These are phyloP conservation scores for Talaromyces thailandensis DNA, from an alignment of 495 filamentous ascomycete genomes.

Conservation along the genomic window DNA sequence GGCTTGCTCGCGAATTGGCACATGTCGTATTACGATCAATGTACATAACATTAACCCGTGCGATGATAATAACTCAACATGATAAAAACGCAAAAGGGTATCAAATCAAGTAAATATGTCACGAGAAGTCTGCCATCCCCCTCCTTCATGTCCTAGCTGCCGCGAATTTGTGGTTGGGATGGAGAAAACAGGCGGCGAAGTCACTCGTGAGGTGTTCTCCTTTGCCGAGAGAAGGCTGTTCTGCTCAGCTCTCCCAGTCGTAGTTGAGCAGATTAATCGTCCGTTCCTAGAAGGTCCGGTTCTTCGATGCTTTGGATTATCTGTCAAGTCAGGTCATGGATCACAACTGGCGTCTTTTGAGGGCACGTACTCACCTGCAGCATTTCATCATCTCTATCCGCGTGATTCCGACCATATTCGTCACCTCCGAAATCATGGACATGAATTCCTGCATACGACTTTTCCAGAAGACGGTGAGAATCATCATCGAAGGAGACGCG, in stretches of 20 bases:
- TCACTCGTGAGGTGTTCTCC: not conserved
- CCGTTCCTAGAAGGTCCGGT: not conserved
- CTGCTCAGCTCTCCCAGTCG: not conserved
- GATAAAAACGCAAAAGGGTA: not conserved
- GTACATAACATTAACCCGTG: not conserved
- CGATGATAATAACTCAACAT: not conserved
- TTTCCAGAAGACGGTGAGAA: conserved; percentile 26
- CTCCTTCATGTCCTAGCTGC: not conserved
- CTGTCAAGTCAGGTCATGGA: not conserved
- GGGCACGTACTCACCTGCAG: not conserved
- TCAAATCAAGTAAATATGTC: conserved; percentile 1
- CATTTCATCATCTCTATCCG: not conserved
- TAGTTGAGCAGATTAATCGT: not conserved
- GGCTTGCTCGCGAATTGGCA: not conserved
- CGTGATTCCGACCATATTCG: not conserved
- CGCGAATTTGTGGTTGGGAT: not conserved
- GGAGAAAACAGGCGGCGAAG: not conserved
- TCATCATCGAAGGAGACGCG: conserved; percentile 15
- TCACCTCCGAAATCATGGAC: conserved; percentile 20
- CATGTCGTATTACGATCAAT: not conserved
- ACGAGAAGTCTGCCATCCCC: not conserved
- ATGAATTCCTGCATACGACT: conserved; percentile 20
- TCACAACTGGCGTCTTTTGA: not conserved
- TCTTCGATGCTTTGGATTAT: conserved; percentile 1
- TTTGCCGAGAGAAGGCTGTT: not conserved